Conservation (phyloP, 768 basidiomycete species). For the Boletus rubroflammeus region DNA sequence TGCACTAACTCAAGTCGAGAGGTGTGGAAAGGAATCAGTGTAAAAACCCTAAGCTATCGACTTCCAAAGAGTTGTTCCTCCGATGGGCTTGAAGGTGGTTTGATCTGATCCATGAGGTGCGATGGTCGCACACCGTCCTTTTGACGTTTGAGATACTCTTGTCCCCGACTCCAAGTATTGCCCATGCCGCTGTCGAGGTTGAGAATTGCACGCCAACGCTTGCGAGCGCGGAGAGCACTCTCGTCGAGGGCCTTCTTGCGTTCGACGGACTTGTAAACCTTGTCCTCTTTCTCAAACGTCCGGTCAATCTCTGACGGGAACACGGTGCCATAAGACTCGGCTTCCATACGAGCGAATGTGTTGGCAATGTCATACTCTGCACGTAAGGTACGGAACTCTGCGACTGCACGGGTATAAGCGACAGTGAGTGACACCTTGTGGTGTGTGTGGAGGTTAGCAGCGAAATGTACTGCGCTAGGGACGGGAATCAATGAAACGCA, state of each 20-base stretch:
- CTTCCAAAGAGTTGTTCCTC: constrained; percentile 18
- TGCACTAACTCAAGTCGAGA: neutral
- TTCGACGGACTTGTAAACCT: constrained; percentile 57
- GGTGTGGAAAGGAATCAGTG: neutral
- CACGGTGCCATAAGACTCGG: constrained; percentile 65
- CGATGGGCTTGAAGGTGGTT: constrained; percentile 20
- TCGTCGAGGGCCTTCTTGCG: constrained; percentile 53
- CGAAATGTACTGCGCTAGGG: constrained; percentile 71
- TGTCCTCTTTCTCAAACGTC: constrained; percentile 59
- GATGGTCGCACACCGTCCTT: constrained; percentile 64
- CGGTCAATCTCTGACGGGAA: constrained; percentile 64
- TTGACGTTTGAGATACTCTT: constrained; percentile 70
- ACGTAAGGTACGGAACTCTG: constrained; percentile 86
- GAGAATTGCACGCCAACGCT: constrained; percentile 74
- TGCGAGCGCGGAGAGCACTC: constrained; percentile 60
- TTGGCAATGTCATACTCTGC: constrained; percentile 79
- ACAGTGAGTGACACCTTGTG: constrained; percentile 63
- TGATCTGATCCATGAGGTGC: constrained; percentile 49
- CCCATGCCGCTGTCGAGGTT: constrained; percentile 38
- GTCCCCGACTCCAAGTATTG: constrained; percentile 66
- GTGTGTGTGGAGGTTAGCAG: constrained; percentile 69
- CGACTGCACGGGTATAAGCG: constrained; percentile 76
- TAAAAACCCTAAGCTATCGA: constrained; percentile 12
- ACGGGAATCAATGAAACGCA: constrained; percentile 10
- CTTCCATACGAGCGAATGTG: constrained; percentile 75